These are phyloP conservation scores for Alternaria triticimaculans DNA, from an alignment of 2,329 filamentous ascomycete species.

Conservation along the genomic window DNA sequence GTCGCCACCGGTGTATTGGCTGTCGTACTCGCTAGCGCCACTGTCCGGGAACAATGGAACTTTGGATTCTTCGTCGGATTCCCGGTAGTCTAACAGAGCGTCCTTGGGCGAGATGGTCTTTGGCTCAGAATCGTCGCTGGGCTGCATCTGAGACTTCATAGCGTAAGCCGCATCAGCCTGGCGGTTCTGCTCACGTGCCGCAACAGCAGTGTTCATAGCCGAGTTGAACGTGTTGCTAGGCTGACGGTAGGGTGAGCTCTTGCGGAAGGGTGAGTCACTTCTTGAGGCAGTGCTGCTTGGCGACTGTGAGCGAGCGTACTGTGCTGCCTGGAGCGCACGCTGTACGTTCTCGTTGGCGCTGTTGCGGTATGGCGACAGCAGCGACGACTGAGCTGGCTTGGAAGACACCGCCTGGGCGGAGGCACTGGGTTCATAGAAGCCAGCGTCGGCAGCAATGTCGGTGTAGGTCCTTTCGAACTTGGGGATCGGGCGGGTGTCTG, in stretches of 20 bases:
- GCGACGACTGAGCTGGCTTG: constrained; percentile 59
- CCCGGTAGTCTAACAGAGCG: constrained; percentile 83
- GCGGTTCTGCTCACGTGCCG: constrained; percentile 67
- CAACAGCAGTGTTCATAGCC: constrained; percentile 60
- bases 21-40: constrained; percentile 59
- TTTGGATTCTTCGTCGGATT: constrained; percentile 71
- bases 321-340: constrained; percentile 79
- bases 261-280: constrained; percentile 81
- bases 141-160: constrained; percentile 49
- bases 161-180: constrained; percentile 63
- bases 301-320: constrained; percentile 69
- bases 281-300: constrained; percentile 61
- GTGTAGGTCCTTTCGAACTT: constrained; percentile 88
- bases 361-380: constrained; percentile 58
- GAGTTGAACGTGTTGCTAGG: constrained; percentile 52
- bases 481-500: constrained; percentile 64
- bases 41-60: constrained; percentile 76
- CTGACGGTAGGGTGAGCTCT: constrained; percentile 62
- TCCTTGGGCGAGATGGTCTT: constrained; percentile 97
- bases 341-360: constrained; percentile 64
- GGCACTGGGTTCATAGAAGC: constrained; percentile 78
- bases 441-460: constrained; percentile 77
- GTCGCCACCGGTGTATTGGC: constrained; percentile 53
- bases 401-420: constrained; percentile 53
- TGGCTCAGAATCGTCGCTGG: constrained; percentile 54